Percentiles rank a stretch among this genome's conserved stretches.
Evolutionary conservation across 306 rosid genomes (phyloP).

Genomic region (Cicer chorassanicum): DNA sequence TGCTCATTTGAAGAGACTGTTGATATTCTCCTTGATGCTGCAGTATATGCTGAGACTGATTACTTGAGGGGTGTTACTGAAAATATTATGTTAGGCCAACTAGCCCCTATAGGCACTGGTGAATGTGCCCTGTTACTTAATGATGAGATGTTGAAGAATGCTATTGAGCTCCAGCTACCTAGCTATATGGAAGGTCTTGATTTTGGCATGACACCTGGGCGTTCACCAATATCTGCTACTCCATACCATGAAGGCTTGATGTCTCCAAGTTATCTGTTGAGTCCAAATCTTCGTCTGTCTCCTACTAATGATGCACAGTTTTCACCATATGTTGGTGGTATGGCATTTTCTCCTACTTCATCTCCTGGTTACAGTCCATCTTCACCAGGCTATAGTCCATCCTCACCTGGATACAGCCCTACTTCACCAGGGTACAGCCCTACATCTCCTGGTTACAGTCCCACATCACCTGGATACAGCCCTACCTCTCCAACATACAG

Average conservation of each 20-base stretch:
- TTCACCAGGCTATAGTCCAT: slow-evolving; percentile 94
- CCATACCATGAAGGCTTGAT: slow-evolving; percentile 95
- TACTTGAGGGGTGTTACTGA: slow-evolving; percentile 92
- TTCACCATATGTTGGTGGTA: slow-evolving; percentile 96
- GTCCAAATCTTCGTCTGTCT: slow-evolving; percentile 89
- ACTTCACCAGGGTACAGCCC: slow-evolving; percentile 97
- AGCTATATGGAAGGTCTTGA: slow-evolving; percentile 97
- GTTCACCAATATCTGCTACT: slow-evolving; percentile 89
- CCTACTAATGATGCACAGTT: slow-evolving; percentile 93
- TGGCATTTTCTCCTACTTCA: slow-evolving; percentile 93
- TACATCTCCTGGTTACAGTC: slow-evolving; percentile 93
- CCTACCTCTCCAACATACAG: slow-evolving; percentile 97
- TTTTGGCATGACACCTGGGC: slow-evolving; percentile 96
- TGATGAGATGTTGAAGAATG: slow-evolving; percentile 96
- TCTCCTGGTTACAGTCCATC: slow-evolving; percentile 98
- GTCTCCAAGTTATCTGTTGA: slow-evolving; percentile 91
- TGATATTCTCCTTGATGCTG: slow-evolving; percentile 97
- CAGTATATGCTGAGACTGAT: slow-evolving; percentile 92
- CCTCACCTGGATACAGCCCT: slow-evolving; percentile 96
- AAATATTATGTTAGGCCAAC: slow-evolving; percentile 96
- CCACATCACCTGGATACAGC: slow-evolving; percentile 93
- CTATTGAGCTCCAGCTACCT: slow-evolving; percentile 95
- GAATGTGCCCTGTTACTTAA: slow-evolving; percentile 84
- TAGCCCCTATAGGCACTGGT: slow-evolving; percentile 98
- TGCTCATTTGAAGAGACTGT: slow-evolving; percentile 99